Conservation (phyloP, 495 filamentous ascomycete species). For the Penicillium tannophilum region DNA sequence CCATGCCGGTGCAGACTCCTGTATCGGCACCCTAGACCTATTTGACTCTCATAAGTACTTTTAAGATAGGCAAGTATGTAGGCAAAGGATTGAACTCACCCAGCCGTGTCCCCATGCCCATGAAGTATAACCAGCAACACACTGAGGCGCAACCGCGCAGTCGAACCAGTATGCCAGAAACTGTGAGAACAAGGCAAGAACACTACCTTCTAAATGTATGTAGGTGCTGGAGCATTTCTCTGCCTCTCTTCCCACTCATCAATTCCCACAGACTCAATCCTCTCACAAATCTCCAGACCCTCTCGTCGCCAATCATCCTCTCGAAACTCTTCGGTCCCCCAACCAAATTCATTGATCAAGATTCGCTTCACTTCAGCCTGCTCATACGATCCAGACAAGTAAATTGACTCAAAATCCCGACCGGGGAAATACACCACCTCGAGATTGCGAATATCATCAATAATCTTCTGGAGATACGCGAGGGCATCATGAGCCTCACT, state of each 20-base stretch:
- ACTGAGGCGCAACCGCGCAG: no score
- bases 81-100: no score
- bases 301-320: conserved; percentile 9
- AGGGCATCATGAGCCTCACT: conserved; percentile 3
- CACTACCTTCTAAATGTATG: no score
- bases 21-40: no score
- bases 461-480: conserved; percentile 4
- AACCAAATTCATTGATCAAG: conserved; percentile 4
- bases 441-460: conserved; percentile 7
- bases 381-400: background rate
- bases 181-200: no score
- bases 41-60: no score
- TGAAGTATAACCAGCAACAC: no score
- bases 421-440: background rate
- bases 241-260: background rate
- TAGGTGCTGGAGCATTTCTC: background rate
- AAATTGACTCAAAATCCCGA: conserved; percentile 1
- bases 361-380: conserved; percentile 9
- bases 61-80: no score
- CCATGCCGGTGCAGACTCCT: no score
- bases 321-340: conserved; percentile 6
- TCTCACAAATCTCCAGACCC: conserved; percentile 6
- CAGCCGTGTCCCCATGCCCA: no score
- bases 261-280: background rate
- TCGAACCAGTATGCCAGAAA: no score